A percentile compares a stretch with the other conserved stretches of the same genome.
Conservation (phyloP, 1,139 yeast genomes). For the Taphrina betulina region DNA sequence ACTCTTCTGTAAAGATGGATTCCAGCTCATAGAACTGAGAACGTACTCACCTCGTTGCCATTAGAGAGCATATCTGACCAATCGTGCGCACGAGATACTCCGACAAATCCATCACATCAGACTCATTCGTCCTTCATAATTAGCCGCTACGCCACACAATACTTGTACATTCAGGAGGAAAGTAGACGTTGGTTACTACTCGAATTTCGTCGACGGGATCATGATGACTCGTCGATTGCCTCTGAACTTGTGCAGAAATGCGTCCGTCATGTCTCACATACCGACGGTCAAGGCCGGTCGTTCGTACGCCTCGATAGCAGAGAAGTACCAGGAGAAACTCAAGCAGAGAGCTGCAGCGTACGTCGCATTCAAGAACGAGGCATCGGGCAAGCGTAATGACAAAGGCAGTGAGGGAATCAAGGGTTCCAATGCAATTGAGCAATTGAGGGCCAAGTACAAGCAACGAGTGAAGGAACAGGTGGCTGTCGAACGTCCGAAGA, state of each 20-base stretch:
- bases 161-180: no score
- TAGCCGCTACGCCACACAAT: no score
- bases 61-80: no score
- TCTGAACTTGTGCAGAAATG: constrained; percentile 12
- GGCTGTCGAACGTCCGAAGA: constrained; percentile 34
- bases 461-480: constrained; percentile 53
- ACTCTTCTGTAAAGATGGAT: no score
- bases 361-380: constrained; percentile 56
- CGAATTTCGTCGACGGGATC: no score
- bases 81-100: no score
- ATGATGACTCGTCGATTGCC: no score
- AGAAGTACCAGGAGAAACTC: constrained; percentile 49
- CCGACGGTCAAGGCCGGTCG: background rate
- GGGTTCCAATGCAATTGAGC: constrained; percentile 23
- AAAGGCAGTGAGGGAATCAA: constrained; percentile 15
- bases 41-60: no score
- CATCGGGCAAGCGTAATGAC: constrained; percentile 62
- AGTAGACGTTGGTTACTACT: no score
- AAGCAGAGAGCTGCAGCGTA: constrained; percentile 52
- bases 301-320: constrained; percentile 25
- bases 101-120: no score
- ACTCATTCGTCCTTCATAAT: no score
- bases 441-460: constrained; percentile 49
- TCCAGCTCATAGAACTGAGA: no score
- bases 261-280: constrained; percentile 13